Base-by-base conservation (phyloP, 169 alveolate species). In the Condylostoma magnum region DNA sequence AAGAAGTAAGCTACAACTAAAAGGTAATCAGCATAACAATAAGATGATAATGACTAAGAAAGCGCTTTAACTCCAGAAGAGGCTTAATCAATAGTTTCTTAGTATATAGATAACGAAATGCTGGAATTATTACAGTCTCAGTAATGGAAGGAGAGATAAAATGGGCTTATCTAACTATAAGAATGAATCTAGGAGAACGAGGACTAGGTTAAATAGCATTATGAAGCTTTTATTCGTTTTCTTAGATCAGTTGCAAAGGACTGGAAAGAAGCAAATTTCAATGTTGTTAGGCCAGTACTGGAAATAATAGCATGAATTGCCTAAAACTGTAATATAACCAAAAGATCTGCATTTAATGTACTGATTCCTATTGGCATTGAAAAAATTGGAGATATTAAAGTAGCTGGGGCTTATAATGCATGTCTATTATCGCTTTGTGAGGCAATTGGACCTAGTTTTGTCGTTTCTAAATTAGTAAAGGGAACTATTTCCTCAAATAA, bases 141-240 rank as follows among this genome's bases (percentile, higher is more conserved):
- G 4, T 83, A 72, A 75, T 88, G 94, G 92, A 86, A 88, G 63
- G 87, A 74, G 4, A 84, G 80, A 66, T 75, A 69, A 48, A 84
- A 71, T 18, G 94, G 90, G 6, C 75, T 78, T 47, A 80, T 76
- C 36, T 57, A 69, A 41, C 58, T 84, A 3, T 77, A 54, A 46
- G 87, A 76, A 34, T 73, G 86, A 69, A 27, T 84, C 8, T 44
- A 60, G 36, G 68, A 75, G 2, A 69, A 70, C 44, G 27, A 46
- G 38, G 54, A 76, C 20, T 30, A 56, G 37, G 57, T 36, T 15
- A 48, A 55, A 10, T 84, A 70, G 34, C 66, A 76, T 41, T 20
- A 53, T 47, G 87, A 76, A 51, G 87, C 81, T 18, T 33, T 79
- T 18, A 66, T 80, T 22, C 70, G 58, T 48, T 81, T 67, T 60